Base-by-base conservation (phyloP, 352 stramenopile species). In the Synura sp. region DNA sequence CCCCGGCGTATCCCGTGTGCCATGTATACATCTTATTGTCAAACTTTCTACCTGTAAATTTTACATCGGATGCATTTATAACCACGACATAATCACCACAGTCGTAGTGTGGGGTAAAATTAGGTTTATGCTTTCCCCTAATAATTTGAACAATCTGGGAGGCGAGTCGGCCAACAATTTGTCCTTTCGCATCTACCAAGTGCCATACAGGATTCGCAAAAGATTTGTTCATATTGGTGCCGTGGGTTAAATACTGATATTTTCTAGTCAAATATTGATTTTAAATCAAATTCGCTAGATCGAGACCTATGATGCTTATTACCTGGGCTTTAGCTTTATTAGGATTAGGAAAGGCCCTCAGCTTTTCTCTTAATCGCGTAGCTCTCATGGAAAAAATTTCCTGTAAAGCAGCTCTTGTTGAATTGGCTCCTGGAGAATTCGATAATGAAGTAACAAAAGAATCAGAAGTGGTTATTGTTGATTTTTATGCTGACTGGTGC, bases 81-180 rank as follows among this genome's bases (percentile, higher is more conserved):
- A 86, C 92, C 32, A 99, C 94, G 9, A 99, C 92, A 82, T 93
- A 94, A 88, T 99, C 96, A 60, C 95, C 96, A 85, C 93, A 97
- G 87, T 98, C 95, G 34, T 86, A 85, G 84, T 98, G 96, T 12
- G 95, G 96, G 59, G 90, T 88, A 86, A 96, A 99, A 70, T 93
- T 98, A 5, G 95, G 96, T 84, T 99, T 99, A 88, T 99, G 95
- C 85, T 99, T 99, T 69, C 96, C 96, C 73, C 89, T 92, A 25
- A 99, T 86, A 81, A 99, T 95, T 15, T 91, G 92, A 42, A 94
- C 91, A 42, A 99, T 91, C 82, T 97, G 92, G 69, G 90, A 95
- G 32, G 96, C 94, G 44, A 99, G 83, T 3, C 95, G 92, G 9
- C 96, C 96, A 15, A 99, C 90, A 38, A 97, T 92, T 85, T 98